Base-by-base conservation (phyloP, 345 rosid genomes). In the Melastoma malabathricum region DNA sequence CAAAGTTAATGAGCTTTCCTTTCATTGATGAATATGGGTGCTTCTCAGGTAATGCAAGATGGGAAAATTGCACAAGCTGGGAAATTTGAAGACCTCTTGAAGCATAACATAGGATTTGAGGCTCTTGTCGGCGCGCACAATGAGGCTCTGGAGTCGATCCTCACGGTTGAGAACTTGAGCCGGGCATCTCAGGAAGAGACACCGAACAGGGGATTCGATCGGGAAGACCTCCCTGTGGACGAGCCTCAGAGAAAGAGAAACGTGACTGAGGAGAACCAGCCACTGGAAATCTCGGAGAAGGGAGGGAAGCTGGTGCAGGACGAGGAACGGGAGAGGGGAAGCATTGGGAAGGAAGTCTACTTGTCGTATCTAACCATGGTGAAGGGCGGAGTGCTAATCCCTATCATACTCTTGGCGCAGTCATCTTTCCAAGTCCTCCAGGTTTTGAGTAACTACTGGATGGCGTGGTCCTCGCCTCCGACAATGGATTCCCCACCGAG, bases 61-160 rank as follows among this genome's bases (percentile, higher is more conserved):
- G 97, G 97, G 64, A 86, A 68, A 73, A 81, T 89, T 38, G 76
- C 76, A 56, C 88, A 89, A 71, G 88, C 95, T 58, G 95, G 94
- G 13, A 64, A 64, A 44, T 89, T 85, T 44, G 81, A 75, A 47
- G 77, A 83, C 57, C 93, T 89, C 64, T 20, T 89, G 60, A 65
- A 72, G 55, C 88, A 89, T 56, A 77, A 86, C 43, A 79, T 80
- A 49, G 97, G 97, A 48, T 89, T 89, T 70, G 95, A 83, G 72
- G 68, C 71, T 60, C 64, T 89, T 63, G 97, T 89, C 41, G 97
- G 97, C 61, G 94, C 97, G 55, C 97, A 86, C 57, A 78, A 71
- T 59, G 72, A 72, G 52, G 97, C 97, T 41, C 72, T 89, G 6
- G 80, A 83, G 44, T 86, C 90, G 16, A 73, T 89, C 52, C 61